Evolutionary conservation across 164 flowering plant species (phyloP).

Genomic region (Sedum album): DNA sequence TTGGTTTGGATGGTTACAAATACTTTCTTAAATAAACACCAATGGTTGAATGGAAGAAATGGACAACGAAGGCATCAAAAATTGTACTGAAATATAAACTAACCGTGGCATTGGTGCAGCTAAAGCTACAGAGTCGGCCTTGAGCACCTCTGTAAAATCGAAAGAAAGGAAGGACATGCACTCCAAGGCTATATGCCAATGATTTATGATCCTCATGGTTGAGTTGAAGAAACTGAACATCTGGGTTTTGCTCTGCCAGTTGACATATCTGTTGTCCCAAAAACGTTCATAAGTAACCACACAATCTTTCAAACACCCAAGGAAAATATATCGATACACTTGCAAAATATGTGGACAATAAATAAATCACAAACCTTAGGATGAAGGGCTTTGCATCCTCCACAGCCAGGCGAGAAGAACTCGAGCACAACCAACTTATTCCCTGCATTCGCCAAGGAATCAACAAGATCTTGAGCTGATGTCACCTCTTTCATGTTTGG

Average conservation of each 20-base stretch:
- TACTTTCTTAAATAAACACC: background rate
- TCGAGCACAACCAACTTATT: slow-evolving; percentile 64
- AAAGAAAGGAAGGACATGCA: slow-evolving; percentile 87
- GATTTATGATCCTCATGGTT: slow-evolving; percentile 82
- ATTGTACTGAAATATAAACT: slow-evolving; percentile 16
- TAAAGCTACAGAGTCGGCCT: slow-evolving; percentile 84
- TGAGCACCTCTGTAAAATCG: slow-evolving; percentile 81
- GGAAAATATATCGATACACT: no score
- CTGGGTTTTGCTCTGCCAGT: slow-evolving; percentile 69
- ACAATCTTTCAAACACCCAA: background rate
- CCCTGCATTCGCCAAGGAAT: slow-evolving; percentile 53
- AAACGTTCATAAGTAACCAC: background rate
- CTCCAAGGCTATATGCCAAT: slow-evolving; percentile 74
- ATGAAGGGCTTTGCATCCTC: slow-evolving; percentile 87
- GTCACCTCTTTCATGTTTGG: slow-evolving; percentile 65
- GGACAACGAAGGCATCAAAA: background rate
- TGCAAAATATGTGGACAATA: background rate
- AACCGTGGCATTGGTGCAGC: slow-evolving; percentile 91
- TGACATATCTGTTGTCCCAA: slow-evolving; percentile 54
- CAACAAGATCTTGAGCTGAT: slow-evolving; percentile 62
- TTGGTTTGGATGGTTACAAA: background rate
- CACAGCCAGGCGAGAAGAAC: slow-evolving; percentile 84
- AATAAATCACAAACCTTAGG: slow-evolving; percentile 49
- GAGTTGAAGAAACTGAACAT: slow-evolving; percentile 62
- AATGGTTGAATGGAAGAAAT: background rate